Conservation (phyloP, 257 asterid species). For the Solanum pennellii region DNA sequence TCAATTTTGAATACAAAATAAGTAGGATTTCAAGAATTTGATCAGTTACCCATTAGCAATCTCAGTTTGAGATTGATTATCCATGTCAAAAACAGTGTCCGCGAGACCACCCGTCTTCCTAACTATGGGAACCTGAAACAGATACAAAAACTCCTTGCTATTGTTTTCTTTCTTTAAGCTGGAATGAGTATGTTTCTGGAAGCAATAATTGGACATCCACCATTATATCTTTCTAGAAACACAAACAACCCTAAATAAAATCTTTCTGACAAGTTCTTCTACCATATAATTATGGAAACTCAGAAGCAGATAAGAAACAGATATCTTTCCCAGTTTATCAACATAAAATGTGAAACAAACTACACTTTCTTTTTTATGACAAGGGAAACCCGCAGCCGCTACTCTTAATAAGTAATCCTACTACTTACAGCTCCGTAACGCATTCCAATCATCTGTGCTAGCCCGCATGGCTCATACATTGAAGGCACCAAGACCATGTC, state of each 20-base stretch:
- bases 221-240: neutral
- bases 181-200: neutral
- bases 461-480: slow-evolving; percentile 90
- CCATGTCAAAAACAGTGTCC: slow-evolving; percentile 80
- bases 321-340: neutral
- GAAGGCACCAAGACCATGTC: slow-evolving; percentile 95
- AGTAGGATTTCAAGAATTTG: neutral
- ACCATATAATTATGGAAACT: neutral
- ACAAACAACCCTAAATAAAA: neutral
- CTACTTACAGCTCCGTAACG: slow-evolving; percentile 79
- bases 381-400: neutral
- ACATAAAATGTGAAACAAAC: neutral
- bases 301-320: neutral
- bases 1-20: neutral
- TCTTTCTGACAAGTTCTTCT: neutral
- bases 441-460: slow-evolving; percentile 92
- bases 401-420: neutral
- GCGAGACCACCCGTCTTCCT: slow-evolving; percentile 93
- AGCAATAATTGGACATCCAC: slow-evolving; percentile 1
- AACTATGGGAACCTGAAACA: slow-evolving; percentile 66
- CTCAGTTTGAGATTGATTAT: slow-evolving; percentile 48
- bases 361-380: neutral
- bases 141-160: neutral
- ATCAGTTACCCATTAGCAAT: slow-evolving; percentile 51
- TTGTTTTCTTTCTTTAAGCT: neutral